These are phyloP conservation scores for Kuraishia ogatae DNA, from an alignment of 805 yeast species.

Conservation along the genomic window DNA sequence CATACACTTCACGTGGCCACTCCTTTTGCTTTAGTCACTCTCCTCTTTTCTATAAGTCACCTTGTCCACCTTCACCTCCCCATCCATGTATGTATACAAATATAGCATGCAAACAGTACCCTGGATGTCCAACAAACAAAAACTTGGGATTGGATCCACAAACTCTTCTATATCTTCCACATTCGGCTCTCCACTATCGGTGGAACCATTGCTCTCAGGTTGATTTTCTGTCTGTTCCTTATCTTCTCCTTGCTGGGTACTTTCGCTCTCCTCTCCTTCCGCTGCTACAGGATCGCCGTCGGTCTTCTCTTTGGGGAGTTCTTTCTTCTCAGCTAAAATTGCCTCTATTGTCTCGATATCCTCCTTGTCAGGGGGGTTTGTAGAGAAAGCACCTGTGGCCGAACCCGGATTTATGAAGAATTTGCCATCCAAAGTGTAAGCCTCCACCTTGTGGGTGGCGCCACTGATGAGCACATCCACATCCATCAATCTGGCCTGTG, in stretches of 20 bases:
- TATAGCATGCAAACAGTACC: conserved; percentile 71
- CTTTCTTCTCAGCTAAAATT: conserved; percentile 20
- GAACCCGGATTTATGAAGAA: conserved; percentile 96
- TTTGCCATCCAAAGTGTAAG: conserved; percentile 85
- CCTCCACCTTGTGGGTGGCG: conserved; percentile 88
- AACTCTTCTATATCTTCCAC: conserved; percentile 17
- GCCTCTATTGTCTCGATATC: conserved; percentile 32
- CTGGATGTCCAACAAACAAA: conserved; percentile 82
- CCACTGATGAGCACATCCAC: conserved; percentile 91
- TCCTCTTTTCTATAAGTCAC: conserved; percentile 54
- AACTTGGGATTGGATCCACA: conserved; percentile 60
- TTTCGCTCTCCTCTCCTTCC: conserved; percentile 2
- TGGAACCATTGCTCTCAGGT: conserved; percentile 13
- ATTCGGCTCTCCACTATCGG: conserved; percentile 12
- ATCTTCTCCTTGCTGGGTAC: conserved; percentile 5
- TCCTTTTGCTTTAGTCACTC: conserved; percentile 4
- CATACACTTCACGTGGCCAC: too few relatives aligned
- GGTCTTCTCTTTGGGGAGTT: conserved; percentile 9
- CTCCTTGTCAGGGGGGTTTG: conserved; percentile 52
- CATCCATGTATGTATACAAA: conserved; percentile 73
- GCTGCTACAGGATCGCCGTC: conserved; percentile 6
- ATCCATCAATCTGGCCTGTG: conserved; percentile 82
- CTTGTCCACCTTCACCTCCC: conserved; percentile 87
- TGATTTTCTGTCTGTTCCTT: conserved; percentile 9
- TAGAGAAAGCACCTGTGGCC: conserved; percentile 83